Base-by-base conservation (phyloP, 805 yeast species). In the Metschnikowia vanudenii region DNA sequence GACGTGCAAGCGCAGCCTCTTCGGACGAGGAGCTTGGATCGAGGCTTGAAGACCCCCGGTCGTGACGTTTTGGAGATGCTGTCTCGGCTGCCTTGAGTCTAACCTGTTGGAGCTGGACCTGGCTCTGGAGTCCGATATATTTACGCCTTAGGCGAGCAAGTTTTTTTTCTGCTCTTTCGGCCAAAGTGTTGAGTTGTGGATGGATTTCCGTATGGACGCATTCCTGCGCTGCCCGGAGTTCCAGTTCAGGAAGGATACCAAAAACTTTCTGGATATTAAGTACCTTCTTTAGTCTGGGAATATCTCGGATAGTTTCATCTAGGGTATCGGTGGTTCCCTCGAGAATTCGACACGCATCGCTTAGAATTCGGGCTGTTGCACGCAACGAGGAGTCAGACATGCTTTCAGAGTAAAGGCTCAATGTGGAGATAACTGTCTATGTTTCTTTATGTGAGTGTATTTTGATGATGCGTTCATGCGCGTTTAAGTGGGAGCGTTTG, bases 181-280 rank as follows among this genome's bases (percentile, higher is more conserved):
- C 49, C 4, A 74, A 58, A 6, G 53, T 54, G 5, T 58, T 46
- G 12, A 78, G 60, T 46, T 75, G 71, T 1, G 82, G 82, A 31
- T 67, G 68, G 3, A 74, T 59, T 26, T 71, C 71, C 11, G 56
- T 52, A 37, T 63, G 62, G 37, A 76, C 59, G 11, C 63, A 56
- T 32, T 59, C 60, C 40, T 70, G 70, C 18, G 48, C 48, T 36
- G 61, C 67, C 8, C 58, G 62, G 20, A 78, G 57, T 44, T 78
- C 80, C 45, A 63, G 60, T 50, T 77, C 80, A 0, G 82, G 80
- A 0, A 78, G 71, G 11, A 78, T 59, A 4, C 79, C 79, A 60
- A 77, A 79, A 18, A 78, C 76, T 30, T 74, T 67, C 35, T 65
- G 63, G 6, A 79, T 75, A 16, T 63, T 54, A n/a, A 79, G 62